A percentile compares a stretch with the other conserved stretches of the same genome.
These are phyloP conservation scores for Schwanniomyces polymorphus DNA, from an alignment of 805 yeast genomes.

Conservation along the genomic window DNA sequence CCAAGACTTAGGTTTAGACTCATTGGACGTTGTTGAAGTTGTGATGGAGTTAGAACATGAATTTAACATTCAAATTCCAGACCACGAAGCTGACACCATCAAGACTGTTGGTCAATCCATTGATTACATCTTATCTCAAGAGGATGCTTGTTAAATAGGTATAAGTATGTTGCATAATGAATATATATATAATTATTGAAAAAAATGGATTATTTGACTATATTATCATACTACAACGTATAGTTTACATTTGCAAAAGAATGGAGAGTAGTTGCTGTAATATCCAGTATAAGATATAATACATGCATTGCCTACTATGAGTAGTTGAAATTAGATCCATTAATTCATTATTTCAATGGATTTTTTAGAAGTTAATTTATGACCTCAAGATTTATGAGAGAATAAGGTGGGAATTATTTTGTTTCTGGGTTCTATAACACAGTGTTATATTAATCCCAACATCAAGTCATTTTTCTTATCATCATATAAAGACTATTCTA, in stretches of 20 bases:
- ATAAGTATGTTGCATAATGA: background rate
- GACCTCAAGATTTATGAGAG: too few relatives aligned
- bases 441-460: too few relatives aligned
- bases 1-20: constrained; percentile 47
- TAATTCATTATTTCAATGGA: too few relatives aligned
- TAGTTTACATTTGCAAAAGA: too few relatives aligned
- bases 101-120: constrained; percentile 48
- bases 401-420: too few relatives aligned
- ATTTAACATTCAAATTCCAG: constrained; percentile 48
- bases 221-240: background rate
- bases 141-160: constrained; percentile 35
- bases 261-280: too few relatives aligned
- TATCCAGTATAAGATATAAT: too few relatives aligned
- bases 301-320: too few relatives aligned
- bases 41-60: constrained; percentile 49
- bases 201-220: background rate
- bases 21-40: constrained; percentile 48
- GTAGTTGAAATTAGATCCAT: too few relatives aligned
- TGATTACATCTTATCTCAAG: constrained; percentile 42
- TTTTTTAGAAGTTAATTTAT: too few relatives aligned
- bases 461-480: too few relatives aligned
- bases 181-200: background rate
- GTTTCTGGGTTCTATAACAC: too few relatives aligned
- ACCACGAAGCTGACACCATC: constrained; percentile 45
- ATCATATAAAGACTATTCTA: background rate